A percentile compares a stretch with the other conserved stretches of the same genome.
These are phyloP conservation scores for Mesembryanthemum crystallinum DNA, from an alignment of 148 eudicot genomes.

Conservation along the genomic window DNA sequence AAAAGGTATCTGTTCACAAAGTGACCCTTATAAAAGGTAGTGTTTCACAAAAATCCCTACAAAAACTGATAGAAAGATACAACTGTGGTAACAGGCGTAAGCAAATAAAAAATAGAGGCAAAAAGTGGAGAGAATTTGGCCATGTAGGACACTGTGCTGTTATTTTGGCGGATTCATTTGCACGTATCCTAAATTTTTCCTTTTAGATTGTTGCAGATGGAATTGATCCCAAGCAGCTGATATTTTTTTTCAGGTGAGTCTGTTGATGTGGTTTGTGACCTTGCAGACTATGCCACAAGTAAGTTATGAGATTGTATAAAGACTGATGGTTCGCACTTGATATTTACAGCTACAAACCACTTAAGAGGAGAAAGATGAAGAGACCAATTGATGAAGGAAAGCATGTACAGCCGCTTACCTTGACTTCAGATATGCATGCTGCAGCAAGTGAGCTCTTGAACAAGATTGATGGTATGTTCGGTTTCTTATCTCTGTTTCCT, in stretches of 20 bases:
- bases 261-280: background rate
- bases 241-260: conserved; percentile 67
- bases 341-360: conserved; percentile 54
- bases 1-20: too few relatives aligned
- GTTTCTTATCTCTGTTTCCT: background rate
- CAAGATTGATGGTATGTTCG: conserved; percentile 60
- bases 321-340: conserved; percentile 1
- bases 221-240: conserved; percentile 68
- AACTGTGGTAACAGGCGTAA: too few relatives aligned
- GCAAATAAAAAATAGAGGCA: too few relatives aligned
- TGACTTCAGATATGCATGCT: conserved; percentile 52
- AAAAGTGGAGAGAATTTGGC: too few relatives aligned
- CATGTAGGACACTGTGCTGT: background rate
- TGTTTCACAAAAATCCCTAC: too few relatives aligned
- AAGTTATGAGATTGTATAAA: background rate
- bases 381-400: conserved; percentile 35
- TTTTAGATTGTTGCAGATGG: conserved; percentile 66
- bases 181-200: conserved; percentile 12
- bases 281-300: conserved; percentile 2
- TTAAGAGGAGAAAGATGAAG: conserved; percentile 52
- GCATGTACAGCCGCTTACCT: conserved; percentile 53
- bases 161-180: background rate
- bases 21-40: too few relatives aligned
- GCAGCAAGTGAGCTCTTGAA: conserved; percentile 48
- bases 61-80: too few relatives aligned